phyloP scores from a whole-genome alignment of 495 filamentous ascomycete genomes.

The Podospora tetraspora region DNA sequence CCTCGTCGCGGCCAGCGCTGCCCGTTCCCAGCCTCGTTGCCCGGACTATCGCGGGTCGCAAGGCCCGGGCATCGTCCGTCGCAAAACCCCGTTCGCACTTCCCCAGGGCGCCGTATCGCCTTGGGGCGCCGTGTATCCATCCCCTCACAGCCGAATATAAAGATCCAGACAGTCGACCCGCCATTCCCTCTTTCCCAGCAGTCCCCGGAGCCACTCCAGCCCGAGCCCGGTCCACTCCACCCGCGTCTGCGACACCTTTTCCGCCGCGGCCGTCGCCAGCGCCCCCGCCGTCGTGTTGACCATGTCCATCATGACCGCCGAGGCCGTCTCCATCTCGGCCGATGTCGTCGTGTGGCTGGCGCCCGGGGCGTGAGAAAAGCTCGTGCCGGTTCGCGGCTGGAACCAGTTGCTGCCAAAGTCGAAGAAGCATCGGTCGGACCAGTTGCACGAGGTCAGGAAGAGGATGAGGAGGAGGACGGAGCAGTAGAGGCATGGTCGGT shows the following conservation, averaged over 20 bases:
- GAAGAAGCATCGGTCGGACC: constrained; percentile 86
- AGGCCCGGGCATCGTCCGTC: not conserved
- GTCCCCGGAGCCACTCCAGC: constrained; percentile 72
- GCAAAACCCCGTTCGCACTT: not conserved
- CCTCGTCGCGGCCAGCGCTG: not conserved
- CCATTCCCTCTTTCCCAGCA: constrained; percentile 74
- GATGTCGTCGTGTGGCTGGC: constrained; percentile 25
- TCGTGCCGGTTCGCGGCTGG: constrained; percentile 48
- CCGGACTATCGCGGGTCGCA: no score
- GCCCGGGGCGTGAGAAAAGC: constrained; percentile 21
- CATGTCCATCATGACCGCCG: constrained; percentile 49
- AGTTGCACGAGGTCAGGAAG: constrained; percentile 84
- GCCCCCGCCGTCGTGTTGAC: constrained; percentile 65
- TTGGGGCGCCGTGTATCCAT: not conserved
- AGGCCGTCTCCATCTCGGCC: constrained; percentile 30
- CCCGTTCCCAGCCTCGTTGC: not conserved
- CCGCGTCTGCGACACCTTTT: constrained; percentile 52
- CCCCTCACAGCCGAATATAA: constrained; percentile 57
- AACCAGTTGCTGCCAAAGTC: constrained; percentile 82
- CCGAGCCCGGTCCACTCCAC: constrained; percentile 76
- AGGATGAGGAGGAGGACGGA: constrained; percentile 82
- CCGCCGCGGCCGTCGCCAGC: constrained; percentile 59
- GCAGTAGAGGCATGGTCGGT: constrained; percentile 87
- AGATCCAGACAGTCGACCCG: constrained; percentile 78
- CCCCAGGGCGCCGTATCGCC: not conserved